These are phyloP conservation scores for Iris pallida DNA, from an alignment of 116 monocot genomes.

Conservation along the genomic window DNA sequence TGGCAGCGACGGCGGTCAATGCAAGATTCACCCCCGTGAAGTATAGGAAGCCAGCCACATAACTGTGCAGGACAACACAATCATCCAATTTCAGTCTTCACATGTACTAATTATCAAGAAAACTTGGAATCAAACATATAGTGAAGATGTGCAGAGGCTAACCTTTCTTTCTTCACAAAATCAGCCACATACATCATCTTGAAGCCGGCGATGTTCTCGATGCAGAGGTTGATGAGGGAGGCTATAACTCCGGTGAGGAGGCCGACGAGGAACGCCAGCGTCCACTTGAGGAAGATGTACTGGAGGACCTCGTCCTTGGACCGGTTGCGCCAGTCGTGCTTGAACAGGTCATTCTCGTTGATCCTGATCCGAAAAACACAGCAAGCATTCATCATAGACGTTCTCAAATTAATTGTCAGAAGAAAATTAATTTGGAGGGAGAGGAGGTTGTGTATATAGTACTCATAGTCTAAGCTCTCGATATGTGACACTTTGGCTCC, in stretches of 20 bases:
- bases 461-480: slow-evolving; percentile 85
- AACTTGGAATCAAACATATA: background rate
- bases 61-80: slow-evolving; percentile 32
- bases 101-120: background rate
- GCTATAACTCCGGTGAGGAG: slow-evolving; percentile 60
- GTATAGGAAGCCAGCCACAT: slow-evolving; percentile 50
- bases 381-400: background rate
- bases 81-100: background rate
- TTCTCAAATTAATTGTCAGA: no score
- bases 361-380: slow-evolving; percentile 34
- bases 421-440: background rate
- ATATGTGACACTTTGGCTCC: slow-evolving; percentile 70
- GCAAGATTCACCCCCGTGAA: slow-evolving; percentile 39
- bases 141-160: background rate
- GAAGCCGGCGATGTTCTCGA: slow-evolving; percentile 63
- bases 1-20: slow-evolving; percentile 43
- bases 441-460: background rate
- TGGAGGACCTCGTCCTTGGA: slow-evolving; percentile 51
- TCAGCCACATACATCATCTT: slow-evolving; percentile 44
- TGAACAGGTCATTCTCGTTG: slow-evolving; percentile 67
- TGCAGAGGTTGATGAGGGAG: slow-evolving; percentile 58
- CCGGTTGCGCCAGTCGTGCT: slow-evolving; percentile 70
- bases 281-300: slow-evolving; percentile 60
- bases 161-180: slow-evolving; percentile 38
- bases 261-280: slow-evolving; percentile 55